phyloP scores from a whole-genome alignment of 2,329 filamentous ascomycete genomes.

The Rhynchosporium secalis region DNA sequence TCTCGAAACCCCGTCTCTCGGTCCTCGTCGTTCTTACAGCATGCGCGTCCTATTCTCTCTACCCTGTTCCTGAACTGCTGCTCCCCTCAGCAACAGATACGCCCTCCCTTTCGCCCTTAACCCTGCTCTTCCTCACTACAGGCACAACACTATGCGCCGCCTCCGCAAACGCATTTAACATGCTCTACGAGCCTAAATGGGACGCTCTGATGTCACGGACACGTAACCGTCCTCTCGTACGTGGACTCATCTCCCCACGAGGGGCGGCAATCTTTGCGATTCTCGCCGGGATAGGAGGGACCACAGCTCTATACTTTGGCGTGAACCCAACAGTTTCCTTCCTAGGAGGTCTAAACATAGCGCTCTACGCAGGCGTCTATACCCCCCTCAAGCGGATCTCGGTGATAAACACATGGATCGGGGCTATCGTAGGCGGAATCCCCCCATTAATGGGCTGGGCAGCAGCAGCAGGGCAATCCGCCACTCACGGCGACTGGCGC shows the following conservation, averaged over 20 bases:
- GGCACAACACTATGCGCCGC: constrained; percentile 89
- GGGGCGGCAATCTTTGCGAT: constrained; percentile 78
- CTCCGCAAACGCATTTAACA: constrained; percentile 91
- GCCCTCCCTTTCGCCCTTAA: constrained; percentile 85
- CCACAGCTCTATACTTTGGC: constrained; percentile 76
- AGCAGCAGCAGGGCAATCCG: constrained; percentile 85
- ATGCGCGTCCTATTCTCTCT: constrained; percentile 88
- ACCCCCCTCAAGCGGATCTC: constrained; percentile 89
- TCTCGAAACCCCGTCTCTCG: constrained; percentile 93
- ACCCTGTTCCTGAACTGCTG: constrained; percentile 86
- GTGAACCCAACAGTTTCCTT: constrained; percentile 93
- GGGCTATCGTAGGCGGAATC: constrained; percentile 88
- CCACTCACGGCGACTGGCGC: constrained; percentile 72
- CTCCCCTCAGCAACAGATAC: constrained; percentile 62
- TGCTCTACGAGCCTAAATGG: constrained; percentile 89
- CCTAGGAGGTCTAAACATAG: constrained; percentile 81
- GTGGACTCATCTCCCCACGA: constrained; percentile 70
- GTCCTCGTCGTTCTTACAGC: constrained; percentile 89
- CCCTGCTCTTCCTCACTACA: constrained; percentile 85
- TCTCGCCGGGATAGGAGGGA: constrained; percentile 67
- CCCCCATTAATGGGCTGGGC: constrained; percentile 98
- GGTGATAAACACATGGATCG: constrained; percentile 91
- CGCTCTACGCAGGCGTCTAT: constrained; percentile 87
- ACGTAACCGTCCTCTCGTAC: constrained; percentile 82
- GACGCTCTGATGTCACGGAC: constrained; percentile 95